Evolutionary conservation across 495 filamentous ascomycete species (phyloP), one percentile per base, ranked within the genome.

Genomic region (Aspergillus ellipticus): DNA sequence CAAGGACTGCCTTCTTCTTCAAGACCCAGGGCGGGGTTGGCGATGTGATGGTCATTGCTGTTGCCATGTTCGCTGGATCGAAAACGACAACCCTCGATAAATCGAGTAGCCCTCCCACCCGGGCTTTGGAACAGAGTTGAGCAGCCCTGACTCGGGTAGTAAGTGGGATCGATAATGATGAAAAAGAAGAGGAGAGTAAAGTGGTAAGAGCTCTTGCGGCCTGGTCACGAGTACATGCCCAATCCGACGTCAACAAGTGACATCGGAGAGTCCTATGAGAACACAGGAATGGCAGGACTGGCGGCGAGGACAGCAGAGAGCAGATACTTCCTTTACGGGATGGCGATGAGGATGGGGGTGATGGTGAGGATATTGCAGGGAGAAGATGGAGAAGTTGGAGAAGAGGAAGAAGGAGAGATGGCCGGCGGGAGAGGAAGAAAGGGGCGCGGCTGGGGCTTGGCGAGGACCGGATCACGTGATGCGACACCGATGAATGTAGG

Each of bases 51-150:
- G 53, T 60, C 53, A 56, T 59, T 51, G 51, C 53, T 53, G 15
- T 54, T 49, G 48, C 57, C 53, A 55, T 13, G 52, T 52, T 42
- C 11, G 42, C 33, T 29, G 26, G 37, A 48, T 53, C 42, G 0
- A 29, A 58, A 41, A 56, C 51, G 33, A 16, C 31, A 57, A 47
- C 59, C 59, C 59, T 61, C 59, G 55, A 61, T 31, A 42, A 55
- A 57, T 61, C 59, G 59, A 61, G 59, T 55, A 54, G 22, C 55
- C 59, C 55, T 52, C 59, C 59, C 54, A 52, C 59, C 59, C 54
- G 51, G 59, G 54, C 55, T 61, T 61, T 61, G 35, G 45, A 53
- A 43, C 16, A 57, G 26, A 8, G 22, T 37, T 61, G 59, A 61
- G 59, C 51, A 61, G 59, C 59, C 59, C 59, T 61, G 59, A 55